phyloP scores from a whole-genome alignment of 352 stramenopile species.

The Globisporangium splendens region DNA sequence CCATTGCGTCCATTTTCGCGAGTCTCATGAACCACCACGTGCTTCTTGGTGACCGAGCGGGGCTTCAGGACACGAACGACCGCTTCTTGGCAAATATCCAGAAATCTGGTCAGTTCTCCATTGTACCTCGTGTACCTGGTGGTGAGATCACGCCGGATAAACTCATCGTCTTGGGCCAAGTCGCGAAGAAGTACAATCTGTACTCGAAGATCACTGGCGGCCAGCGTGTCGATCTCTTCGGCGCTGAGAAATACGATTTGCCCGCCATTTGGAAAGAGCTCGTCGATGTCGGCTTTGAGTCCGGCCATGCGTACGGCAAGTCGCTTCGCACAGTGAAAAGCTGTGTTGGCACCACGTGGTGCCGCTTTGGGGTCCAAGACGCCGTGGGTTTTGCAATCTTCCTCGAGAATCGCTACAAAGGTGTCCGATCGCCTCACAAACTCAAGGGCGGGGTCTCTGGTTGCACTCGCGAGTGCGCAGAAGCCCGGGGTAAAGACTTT shows the following conservation, averaged over 20 bases:
- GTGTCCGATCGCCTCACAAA: conserved; percentile 91
- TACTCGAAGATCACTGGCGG: conserved; percentile 94
- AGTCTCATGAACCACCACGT: conserved; percentile 87
- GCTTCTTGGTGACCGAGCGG: conserved; percentile 71
- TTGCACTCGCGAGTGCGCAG: conserved; percentile 90
- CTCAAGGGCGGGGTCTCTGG: conserved; percentile 89
- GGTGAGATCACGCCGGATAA: conserved; percentile 90
- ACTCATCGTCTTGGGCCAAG: conserved; percentile 85
- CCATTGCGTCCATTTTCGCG: conserved; percentile 88
- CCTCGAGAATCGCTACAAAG: conserved; percentile 92
- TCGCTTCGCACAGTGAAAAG: conserved; percentile 91
- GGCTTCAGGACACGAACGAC: conserved; percentile 92
- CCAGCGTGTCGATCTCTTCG: conserved; percentile 92
- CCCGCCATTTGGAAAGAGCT: conserved; percentile 91
- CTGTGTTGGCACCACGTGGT: conserved; percentile 92
- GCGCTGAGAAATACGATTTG: conserved; percentile 88
- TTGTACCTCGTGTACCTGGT: conserved; percentile 89
- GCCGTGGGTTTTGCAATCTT: conserved; percentile 88
- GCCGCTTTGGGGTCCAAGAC: conserved; percentile 89
- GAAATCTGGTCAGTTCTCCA: conserved; percentile 90
- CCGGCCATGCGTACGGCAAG: conserved; percentile 92
- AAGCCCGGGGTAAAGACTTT: conserved; percentile 92
- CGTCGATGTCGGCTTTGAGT: conserved; percentile 89
- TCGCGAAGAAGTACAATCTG: conserved; percentile 88
- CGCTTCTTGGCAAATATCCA: conserved; percentile 92